These are phyloP conservation scores for Davidsoniella eucalypti DNA, from an alignment of 2,329 filamentous ascomycete species.

Conservation along the genomic window DNA sequence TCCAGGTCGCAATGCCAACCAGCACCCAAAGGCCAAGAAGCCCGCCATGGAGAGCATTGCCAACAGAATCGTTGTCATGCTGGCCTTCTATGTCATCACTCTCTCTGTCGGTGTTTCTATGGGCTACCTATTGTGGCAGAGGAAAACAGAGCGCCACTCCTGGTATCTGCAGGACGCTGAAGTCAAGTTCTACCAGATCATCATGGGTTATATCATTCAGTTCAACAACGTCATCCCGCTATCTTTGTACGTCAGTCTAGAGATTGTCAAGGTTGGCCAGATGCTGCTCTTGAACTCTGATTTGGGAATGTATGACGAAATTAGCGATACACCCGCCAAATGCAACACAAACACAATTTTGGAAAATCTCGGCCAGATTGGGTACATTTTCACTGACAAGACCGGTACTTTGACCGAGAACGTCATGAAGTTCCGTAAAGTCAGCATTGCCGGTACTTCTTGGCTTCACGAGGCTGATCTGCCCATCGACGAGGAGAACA, in stretches of 20 bases:
- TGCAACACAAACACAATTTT: slow-evolving; percentile 91
- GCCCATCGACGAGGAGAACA: slow-evolving; percentile 11
- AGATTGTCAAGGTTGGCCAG: slow-evolving; percentile 65
- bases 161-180: slow-evolving; percentile 61
- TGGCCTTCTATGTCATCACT: slow-evolving; percentile 62
- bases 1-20: slow-evolving; percentile 62
- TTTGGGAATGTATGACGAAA: slow-evolving; percentile 78
- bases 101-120: slow-evolving; percentile 70
- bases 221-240: slow-evolving; percentile 93
- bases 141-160: slow-evolving; percentile 45
- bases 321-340: slow-evolving; percentile 68
- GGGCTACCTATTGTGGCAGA: slow-evolving; percentile 65
- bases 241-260: slow-evolving; percentile 78
- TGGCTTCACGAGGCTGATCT: slow-evolving; percentile 75
- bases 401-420: slow-evolving; percentile 92
- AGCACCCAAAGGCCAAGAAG: slow-evolving; percentile 71
- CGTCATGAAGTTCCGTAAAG: slow-evolving; percentile 84
- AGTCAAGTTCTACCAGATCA: slow-evolving; percentile 65
- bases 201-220: slow-evolving; percentile 86
- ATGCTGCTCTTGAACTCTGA: slow-evolving; percentile 68
- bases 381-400: slow-evolving; percentile 85
- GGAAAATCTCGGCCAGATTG: slow-evolving; percentile 82
- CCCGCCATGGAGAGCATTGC: slow-evolving; percentile 60
- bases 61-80: slow-evolving; percentile 66
- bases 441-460: slow-evolving; percentile 75